Base-by-base conservation (phyloP, 805 yeast genomes). In the Myxozyma nipponensis region DNA sequence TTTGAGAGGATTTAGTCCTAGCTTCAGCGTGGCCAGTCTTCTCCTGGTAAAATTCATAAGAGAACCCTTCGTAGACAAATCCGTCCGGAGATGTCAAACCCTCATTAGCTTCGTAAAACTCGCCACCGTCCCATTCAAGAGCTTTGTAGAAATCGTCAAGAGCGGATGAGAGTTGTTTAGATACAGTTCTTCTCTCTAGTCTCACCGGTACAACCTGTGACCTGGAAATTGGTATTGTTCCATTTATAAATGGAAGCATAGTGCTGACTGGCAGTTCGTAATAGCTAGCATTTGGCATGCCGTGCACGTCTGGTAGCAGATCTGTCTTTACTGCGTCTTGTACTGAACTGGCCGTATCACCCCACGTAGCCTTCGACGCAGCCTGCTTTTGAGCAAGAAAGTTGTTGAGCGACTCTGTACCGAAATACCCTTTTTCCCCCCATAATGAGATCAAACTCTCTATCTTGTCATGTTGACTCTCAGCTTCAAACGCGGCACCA, bases 241-340 rank as follows among this genome's bases (percentile, higher is more conserved):
- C 30, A 9, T 43, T 35, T 4, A 59, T 39, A 17, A 30, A 35
- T 3, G 39, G 44, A 5, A 54, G 25, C 50, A 58, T 57, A 9
- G 59, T 39, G 7, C 59, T 47, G 7, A 46, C 63, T 1, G 63
- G 63, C 13, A 48, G 51, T 4, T 59, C 53, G 40, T 54, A 51
- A 38, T 46, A 59, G 22, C 39, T 23, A 15, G 40, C 39, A 6
- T 34, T 39, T 2, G 25, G 35, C 4, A 23, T 17, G 9, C 62
- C 62, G 9, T 59, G 47, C 5, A 23, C 15, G 18, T 37, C 46
- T 5, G 56, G 57, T 9, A 40, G 5, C 25, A 30, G 34, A 24
- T 9, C 42, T 13, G 15, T 28, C 21, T 9, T 26, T 17, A 10
- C 35, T 3, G 22, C 38, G n/a, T 43, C 30, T 13, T 7, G 13